These are phyloP conservation scores for Silybum marianum DNA, from an alignment of 129 eudicot genomes.

Conservation along the genomic window DNA sequence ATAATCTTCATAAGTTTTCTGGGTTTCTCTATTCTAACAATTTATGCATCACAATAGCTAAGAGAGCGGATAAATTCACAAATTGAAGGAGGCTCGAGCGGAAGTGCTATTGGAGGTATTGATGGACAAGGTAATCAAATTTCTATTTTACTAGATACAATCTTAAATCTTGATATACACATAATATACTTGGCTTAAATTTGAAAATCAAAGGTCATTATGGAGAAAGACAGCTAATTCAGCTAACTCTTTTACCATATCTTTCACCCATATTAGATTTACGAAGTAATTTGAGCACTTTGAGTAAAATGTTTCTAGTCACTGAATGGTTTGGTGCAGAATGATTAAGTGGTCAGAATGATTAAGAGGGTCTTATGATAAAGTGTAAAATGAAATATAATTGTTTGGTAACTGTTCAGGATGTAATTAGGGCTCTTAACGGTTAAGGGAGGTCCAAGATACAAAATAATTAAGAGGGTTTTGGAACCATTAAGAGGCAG, in stretches of 20 bases:
- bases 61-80: constrained; percentile 42
- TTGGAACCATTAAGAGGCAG: too few relatives aligned
- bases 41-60: constrained; percentile 18
- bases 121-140: constrained; percentile 36
- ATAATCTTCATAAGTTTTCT: not conserved
- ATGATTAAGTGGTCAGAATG: too few relatives aligned
- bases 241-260: constrained; percentile 4
- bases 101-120: constrained; percentile 34
- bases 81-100: constrained; percentile 31
- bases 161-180: constrained; percentile 16
- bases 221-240: not conserved
- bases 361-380: too few relatives aligned
- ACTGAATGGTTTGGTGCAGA: not conserved
- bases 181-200: not conserved
- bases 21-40: not conserved
- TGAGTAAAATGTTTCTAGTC: constrained; percentile 12
- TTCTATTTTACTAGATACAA: not conserved
- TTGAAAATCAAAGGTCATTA: not conserved
- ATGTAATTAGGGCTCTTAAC: too few relatives aligned
- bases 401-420: too few relatives aligned
- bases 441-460: too few relatives aligned
- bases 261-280: not conserved
- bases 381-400: too few relatives aligned
- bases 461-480: too few relatives aligned
- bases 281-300: not conserved